A percentile compares a stretch with the other conserved stretches of the same genome.
Evolutionary conservation across 164 flowering plant genomes (phyloP).

Genomic region (Dillenia suffruticosa): DNA sequence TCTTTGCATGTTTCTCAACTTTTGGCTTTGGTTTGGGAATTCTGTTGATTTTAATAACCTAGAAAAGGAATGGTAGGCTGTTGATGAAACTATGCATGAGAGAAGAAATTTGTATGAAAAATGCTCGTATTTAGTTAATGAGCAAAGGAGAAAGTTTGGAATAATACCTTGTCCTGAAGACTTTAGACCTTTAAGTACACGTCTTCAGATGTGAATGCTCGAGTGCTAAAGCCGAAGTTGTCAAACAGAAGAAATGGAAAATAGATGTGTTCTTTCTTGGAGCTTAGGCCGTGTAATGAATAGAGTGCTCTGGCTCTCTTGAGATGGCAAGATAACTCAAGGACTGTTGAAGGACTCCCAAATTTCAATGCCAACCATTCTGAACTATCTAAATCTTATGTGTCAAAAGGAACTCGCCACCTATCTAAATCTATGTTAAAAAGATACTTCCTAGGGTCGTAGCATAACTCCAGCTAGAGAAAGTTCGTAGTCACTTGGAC

Average conservation of each 20-base stretch:
- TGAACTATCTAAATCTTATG: too few relatives aligned
- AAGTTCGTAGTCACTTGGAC: too few relatives aligned
- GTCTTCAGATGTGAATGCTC: slow-evolving; percentile 80
- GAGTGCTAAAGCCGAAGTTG: slow-evolving; percentile 49
- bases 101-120: neutral
- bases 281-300: too few relatives aligned
- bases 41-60: slow-evolving; percentile 67
- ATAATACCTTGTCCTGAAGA: slow-evolving; percentile 73
- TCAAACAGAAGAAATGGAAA: neutral
- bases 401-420: too few relatives aligned
- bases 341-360: too few relatives aligned
- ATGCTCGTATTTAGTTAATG: neutral
- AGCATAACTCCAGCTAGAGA: too few relatives aligned
- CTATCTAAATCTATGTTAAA: too few relatives aligned
- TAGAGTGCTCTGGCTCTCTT: too few relatives aligned
- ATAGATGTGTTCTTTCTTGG: too few relatives aligned
- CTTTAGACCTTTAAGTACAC: slow-evolving; percentile 53
- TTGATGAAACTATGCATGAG: neutral
- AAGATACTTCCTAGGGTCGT: too few relatives aligned
- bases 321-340: too few relatives aligned
- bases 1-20: slow-evolving; percentile 66
- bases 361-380: too few relatives aligned
- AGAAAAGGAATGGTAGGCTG: neutral
- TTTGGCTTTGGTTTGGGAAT: slow-evolving; percentile 98
- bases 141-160: slow-evolving; percentile 2